phyloP scores from a whole-genome alignment of 208 protist species.

The Acanthamoeba culbertsoni region DNA sequence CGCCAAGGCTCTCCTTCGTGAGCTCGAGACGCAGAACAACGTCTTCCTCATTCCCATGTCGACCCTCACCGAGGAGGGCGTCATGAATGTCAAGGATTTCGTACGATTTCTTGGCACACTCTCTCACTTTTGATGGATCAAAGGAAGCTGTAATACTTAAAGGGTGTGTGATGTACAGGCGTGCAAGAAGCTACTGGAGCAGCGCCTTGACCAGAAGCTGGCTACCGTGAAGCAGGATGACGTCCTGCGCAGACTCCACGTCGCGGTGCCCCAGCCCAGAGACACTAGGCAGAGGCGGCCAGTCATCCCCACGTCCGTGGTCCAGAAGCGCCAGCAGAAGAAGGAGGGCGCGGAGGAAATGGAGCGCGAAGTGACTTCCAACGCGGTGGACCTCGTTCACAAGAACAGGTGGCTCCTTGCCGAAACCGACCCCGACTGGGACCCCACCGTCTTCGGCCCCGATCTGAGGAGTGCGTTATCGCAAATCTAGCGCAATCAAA shows the following conservation, averaged over 20 bases:
- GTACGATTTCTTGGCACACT: not conserved
- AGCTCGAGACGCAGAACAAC: constrained; percentile 62
- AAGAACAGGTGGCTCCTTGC: constrained; percentile 26
- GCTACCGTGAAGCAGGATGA: constrained; percentile 87
- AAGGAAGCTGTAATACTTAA: not conserved
- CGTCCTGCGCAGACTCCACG: constrained; percentile 80
- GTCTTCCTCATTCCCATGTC: constrained; percentile 89
- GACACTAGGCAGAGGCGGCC: constrained; percentile 82
- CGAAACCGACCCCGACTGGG: constrained; percentile 36
- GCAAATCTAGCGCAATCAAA: too few species aligned
- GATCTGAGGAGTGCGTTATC: constrained; percentile 32
- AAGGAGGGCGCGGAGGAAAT: constrained; percentile 45
- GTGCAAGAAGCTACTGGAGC: constrained; percentile 94
- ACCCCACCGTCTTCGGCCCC: constrained; percentile 56
- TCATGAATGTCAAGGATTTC: constrained; percentile 78
- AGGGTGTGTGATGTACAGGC: constrained; percentile 73
- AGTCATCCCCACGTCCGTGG: constrained; percentile 68
- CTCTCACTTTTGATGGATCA: not conserved
- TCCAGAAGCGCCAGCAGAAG: not conserved
- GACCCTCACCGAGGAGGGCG: constrained; percentile 94
- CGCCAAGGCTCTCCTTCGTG: constrained; percentile 62
- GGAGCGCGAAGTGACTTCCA: constrained; percentile 32
- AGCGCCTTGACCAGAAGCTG: constrained; percentile 94
- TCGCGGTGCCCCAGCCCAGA: constrained; percentile 82
- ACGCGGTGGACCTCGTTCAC: constrained; percentile 17